phyloP scores from a whole-genome alignment of 768 basidiomycete genomes.

The Mycena olivaceomarginata region DNA sequence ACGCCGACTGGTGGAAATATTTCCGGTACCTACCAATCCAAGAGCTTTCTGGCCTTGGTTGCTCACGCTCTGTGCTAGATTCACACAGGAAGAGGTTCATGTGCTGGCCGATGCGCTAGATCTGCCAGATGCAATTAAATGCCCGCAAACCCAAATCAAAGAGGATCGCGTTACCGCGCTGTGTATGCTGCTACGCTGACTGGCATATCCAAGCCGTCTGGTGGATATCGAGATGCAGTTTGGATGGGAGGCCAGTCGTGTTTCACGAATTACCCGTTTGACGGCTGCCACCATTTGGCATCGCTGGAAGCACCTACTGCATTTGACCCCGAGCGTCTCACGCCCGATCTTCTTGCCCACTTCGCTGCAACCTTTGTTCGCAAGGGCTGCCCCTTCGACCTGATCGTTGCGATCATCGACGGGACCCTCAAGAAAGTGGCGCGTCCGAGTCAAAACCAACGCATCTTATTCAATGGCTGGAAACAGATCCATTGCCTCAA shows the following conservation, averaged over 20 bases:
- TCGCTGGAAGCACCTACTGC: constrained; percentile 4
- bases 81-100: too few species aligned
- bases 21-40: too few species aligned
- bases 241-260: constrained; percentile 2
- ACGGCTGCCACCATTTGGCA: background rate
- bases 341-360: background rate
- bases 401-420: background rate
- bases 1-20: too few species aligned
- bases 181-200: background rate
- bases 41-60: too few species aligned
- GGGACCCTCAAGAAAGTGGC: background rate
- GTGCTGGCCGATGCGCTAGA: background rate
- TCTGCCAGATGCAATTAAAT: background rate
- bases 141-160: background rate
- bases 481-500: background rate
- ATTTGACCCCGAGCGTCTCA: background rate
- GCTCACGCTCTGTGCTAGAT: too few species aligned
- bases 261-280: background rate
- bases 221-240: background rate
- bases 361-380: background rate
- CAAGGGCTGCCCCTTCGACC: background rate
- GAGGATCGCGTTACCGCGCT: background rate
- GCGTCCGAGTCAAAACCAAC: background rate
- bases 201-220: background rate
- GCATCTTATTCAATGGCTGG: background rate